These are phyloP conservation scores for Cystobasidium ongulense DNA, from an alignment of 768 basidiomycete genomes.

Conservation along the genomic window DNA sequence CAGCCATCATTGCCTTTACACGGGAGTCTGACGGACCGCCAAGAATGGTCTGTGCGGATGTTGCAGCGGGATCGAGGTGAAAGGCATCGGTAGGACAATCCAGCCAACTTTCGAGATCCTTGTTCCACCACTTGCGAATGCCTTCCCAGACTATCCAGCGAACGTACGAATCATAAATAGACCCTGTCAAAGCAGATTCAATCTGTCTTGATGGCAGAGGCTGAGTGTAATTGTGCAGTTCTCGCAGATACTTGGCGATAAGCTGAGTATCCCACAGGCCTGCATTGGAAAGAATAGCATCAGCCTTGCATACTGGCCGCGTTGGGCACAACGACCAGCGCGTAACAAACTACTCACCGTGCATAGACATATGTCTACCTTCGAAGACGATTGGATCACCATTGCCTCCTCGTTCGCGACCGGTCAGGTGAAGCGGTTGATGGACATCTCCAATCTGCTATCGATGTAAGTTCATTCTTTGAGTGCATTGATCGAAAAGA, in stretches of 20 bases:
- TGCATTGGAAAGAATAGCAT: conserved; percentile 54
- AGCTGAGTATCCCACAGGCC: conserved; percentile 58
- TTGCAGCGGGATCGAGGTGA: conserved; percentile 33
- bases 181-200: conserved; percentile 60
- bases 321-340: conserved; percentile 49
- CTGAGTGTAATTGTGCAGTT: conserved; percentile 67
- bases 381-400: conserved; percentile 46
- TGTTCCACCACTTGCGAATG: conserved; percentile 59
- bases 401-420: conserved; percentile 81
- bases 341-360: not conserved
- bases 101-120: conserved; percentile 60
- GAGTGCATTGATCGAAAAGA: not conserved
- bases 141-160: conserved; percentile 83
- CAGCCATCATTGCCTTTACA: not conserved
- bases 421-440: conserved; percentile 83
- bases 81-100: conserved; percentile 52
- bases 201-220: conserved; percentile 57
- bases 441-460: conserved; percentile 68
- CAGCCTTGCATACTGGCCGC: conserved; percentile 49
- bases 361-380: conserved; percentile 33
- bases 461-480: not conserved
- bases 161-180: conserved; percentile 58
- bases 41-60: conserved; percentile 14
- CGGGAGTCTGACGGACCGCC: conserved; percentile 32
- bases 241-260: conserved; percentile 71